A percentile compares a stretch with the other conserved stretches of the same genome.
Conservation (phyloP, 139 green algal genomes). For the Dunaliella primolecta region DNA sequence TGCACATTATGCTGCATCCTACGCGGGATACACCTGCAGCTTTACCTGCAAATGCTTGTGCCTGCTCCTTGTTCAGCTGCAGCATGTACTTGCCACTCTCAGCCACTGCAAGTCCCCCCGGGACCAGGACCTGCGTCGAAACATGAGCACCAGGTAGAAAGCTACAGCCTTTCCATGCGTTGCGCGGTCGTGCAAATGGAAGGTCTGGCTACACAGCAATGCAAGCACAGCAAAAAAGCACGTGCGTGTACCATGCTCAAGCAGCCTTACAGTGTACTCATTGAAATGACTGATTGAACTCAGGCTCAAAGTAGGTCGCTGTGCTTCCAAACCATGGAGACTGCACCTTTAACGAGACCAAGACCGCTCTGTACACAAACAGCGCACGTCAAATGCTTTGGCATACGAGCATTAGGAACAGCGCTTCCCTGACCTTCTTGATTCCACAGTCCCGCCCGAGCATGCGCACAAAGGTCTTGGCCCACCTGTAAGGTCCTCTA, state of each 20-base stretch:
- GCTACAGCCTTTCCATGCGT: not conserved
- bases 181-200: not conserved
- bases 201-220: not conserved
- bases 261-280: not conserved
- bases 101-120: slow-evolving; percentile 32
- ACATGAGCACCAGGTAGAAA: not conserved
- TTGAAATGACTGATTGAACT: not conserved
- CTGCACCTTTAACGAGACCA: too few relatives aligned
- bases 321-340: too few relatives aligned
- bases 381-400: too few relatives aligned
- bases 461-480: slow-evolving; percentile 51
- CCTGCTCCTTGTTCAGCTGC: slow-evolving; percentile 53
- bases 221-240: not conserved
- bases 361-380: too few relatives aligned
- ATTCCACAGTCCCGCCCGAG: slow-evolving; percentile 27
- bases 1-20: too few relatives aligned
- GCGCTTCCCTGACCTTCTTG: slow-evolving; percentile 12
- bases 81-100: slow-evolving; percentile 53
- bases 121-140: slow-evolving; percentile 16
- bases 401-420: too few relatives aligned
- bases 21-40: too few relatives aligned
- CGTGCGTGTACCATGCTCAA: not conserved
- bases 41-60: slow-evolving; percentile 20
- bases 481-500: too few relatives aligned
- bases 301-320: too few relatives aligned